Percentiles rank a stretch among this genome's conserved stretches.
Conservation (phyloP, 768 basidiomycete genomes). For the Lactarius evosmus region DNA sequence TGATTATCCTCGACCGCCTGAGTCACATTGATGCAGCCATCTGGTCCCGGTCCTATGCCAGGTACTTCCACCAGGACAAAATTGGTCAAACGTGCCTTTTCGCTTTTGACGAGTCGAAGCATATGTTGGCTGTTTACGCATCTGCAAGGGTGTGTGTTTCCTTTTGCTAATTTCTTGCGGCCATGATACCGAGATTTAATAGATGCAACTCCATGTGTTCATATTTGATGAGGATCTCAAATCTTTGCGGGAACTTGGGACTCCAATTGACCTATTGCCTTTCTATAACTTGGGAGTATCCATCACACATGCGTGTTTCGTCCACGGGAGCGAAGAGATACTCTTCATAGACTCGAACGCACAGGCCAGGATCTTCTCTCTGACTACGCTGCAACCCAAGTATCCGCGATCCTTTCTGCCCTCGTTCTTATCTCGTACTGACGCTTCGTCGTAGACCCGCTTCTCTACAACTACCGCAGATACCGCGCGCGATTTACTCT, state of each 20-base stretch:
- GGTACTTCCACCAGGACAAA: conserved; percentile 41
- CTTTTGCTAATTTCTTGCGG: not conserved
- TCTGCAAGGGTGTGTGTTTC: conserved; percentile 38
- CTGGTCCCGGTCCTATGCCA: not conserved
- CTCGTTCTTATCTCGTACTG: not conserved
- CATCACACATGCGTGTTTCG: conserved; percentile 42
- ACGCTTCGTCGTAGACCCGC: conserved; percentile 39
- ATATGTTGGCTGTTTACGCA: conserved; percentile 46
- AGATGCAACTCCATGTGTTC: conserved; percentile 27
- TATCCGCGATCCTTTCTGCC: conserved; percentile 26
- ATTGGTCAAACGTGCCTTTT: conserved; percentile 44
- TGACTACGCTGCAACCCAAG: conserved; percentile 53
- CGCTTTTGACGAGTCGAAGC: conserved; percentile 50
- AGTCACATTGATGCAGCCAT: not conserved
- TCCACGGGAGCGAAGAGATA: conserved; percentile 50
- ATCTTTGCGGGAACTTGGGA: conserved; percentile 42
- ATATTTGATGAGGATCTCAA: conserved; percentile 44
- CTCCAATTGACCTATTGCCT: conserved; percentile 37
- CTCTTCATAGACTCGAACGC: conserved; percentile 44
- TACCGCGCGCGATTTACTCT: conserved; percentile 40
- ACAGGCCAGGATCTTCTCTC: conserved; percentile 49
- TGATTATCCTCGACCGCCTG: conserved; percentile 3
- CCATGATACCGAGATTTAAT: not conserved
- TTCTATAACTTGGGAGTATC: conserved; percentile 40
- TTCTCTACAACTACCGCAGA: conserved; percentile 37